phyloP scores from a whole-genome alignment of 495 filamentous ascomycete species.

The Friedmanniomyces simplex region DNA sequence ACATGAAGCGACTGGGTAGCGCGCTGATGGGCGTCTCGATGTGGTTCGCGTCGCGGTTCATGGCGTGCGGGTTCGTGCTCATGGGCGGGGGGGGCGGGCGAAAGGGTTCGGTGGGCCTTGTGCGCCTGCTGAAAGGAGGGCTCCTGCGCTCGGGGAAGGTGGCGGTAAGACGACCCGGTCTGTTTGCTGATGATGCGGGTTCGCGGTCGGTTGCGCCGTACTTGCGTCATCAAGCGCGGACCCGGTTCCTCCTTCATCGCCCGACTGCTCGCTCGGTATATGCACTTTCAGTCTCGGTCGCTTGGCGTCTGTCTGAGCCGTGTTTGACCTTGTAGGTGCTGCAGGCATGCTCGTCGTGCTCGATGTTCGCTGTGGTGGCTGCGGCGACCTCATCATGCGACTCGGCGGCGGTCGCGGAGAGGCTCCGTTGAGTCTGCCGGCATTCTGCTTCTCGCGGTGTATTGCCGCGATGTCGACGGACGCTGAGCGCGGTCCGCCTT shows the following conservation, averaged over 20 bases:
- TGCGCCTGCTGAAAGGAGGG: conserved; percentile 81
- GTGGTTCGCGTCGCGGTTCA: conserved; percentile 45
- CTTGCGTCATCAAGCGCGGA: conserved; percentile 66
- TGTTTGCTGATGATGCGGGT: conserved; percentile 36
- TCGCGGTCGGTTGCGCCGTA: conserved; percentile 41
- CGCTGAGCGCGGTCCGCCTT: conserved; percentile 42
- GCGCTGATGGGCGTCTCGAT: conserved; percentile 98
- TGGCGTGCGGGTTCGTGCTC: conserved; percentile 45
- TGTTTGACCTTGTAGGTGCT: conserved; percentile 54
- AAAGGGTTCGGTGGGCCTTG: conserved; percentile 93
- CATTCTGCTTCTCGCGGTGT: conserved; percentile 30
- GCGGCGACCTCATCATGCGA: conserved; percentile 6
- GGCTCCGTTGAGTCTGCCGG: conserved; percentile 15
- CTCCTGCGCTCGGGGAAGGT: conserved; percentile 78
- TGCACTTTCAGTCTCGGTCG: conserved; percentile 83
- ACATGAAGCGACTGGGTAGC: conserved; percentile 80
- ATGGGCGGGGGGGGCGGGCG: conserved; percentile 67
- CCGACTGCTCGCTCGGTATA: conserved; percentile 84
- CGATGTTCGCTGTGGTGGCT: conserved; percentile 20
- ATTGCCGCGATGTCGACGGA: conserved; percentile 53
- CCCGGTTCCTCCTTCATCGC: conserved; percentile 63
- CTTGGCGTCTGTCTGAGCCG: conserved; percentile 46
- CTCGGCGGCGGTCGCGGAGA: conserved; percentile 13
- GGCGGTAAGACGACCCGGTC: conserved; percentile 76
- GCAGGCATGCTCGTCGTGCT: conserved; percentile 26